Base-by-base conservation (phyloP, 306 rosid genomes). In the Acacia melanoxylon region DNA sequence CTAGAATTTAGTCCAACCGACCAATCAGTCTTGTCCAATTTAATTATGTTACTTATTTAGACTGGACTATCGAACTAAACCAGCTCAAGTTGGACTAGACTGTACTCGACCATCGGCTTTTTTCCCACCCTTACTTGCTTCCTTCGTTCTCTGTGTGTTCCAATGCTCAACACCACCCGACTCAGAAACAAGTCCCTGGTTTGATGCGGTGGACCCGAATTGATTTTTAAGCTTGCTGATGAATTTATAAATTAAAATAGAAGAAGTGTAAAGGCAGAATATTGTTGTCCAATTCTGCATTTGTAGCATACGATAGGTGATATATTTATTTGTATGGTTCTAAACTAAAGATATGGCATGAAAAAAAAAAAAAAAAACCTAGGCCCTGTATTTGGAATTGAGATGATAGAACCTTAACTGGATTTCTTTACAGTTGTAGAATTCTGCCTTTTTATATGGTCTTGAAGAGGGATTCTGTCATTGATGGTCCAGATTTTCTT, bases 141-240 rank as follows among this genome's bases (percentile, higher is more conserved):
- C 83, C 29, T 59, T 84, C n/a, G 71, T 77, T 69, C 95, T 89
- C 29, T 85, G 76, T 44, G 74, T 89, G 42, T 45, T 79, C 74
- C 33, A 72, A 44, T 59, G 37, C 51, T 71, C 78, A 73, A 22
- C 62, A 29, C 81, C 79, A 58, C 68, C 75, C 11, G 82, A 54
- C 72, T 2, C 78, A 12, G 78, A 62, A 13, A 31, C 77, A 72
- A 85, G 19, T 83, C 87, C 9, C 79, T 90, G 82, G 91, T 91
- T 41, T 94, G 90, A 92, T 27, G 35, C 25, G 24, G 20, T 4
- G 8, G 15, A 12, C 22, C 59, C 3, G 20, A 16, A 66, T 37
- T 4, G 22, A 37, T 54, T 35, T 29, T 52, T 17, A 19, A 52
- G 59, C 51, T 19, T 58, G 80, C 41, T 12, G 72, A 72, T 79